These are phyloP conservation scores for Amyloporia xantha DNA, from an alignment of 768 basidiomycete genomes.

Conservation along the genomic window DNA sequence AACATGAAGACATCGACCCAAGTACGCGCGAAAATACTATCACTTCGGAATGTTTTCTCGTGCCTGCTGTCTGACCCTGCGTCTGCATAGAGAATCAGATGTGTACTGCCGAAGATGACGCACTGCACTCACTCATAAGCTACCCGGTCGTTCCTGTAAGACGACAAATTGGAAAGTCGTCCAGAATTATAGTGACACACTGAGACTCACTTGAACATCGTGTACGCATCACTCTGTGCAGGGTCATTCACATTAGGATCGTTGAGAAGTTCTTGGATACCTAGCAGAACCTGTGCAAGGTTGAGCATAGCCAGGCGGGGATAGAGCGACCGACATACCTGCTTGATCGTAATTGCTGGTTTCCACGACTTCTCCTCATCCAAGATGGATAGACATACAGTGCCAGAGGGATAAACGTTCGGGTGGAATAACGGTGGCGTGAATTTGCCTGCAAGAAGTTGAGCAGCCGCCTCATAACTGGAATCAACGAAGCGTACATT, in stretches of 20 bases:
- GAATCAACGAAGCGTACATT: slow-evolving; percentile 50
- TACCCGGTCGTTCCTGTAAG: slow-evolving; percentile 79
- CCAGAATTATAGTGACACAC: not conserved
- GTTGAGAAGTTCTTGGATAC: slow-evolving; percentile 92
- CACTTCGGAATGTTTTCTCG: slow-evolving; percentile 88
- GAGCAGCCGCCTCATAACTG: slow-evolving; percentile 6
- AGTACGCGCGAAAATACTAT: not conserved
- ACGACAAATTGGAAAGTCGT: not conserved
- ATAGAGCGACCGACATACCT: slow-evolving; percentile 41
- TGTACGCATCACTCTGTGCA: slow-evolving; percentile 97
- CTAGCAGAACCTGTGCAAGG: slow-evolving; percentile 71
- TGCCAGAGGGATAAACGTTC: slow-evolving; percentile 98
- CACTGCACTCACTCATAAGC: slow-evolving; percentile 87
- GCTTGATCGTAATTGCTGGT: slow-evolving; percentile 97
- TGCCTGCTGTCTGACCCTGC: slow-evolving; percentile 78
- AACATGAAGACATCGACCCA: slow-evolving; percentile 4
- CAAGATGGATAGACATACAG: slow-evolving; percentile 94
- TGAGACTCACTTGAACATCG: slow-evolving; percentile 89
- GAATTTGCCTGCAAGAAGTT: slow-evolving; percentile 74
- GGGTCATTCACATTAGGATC: slow-evolving; percentile 97
- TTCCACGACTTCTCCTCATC: slow-evolving; percentile 99
- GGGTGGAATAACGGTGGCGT: slow-evolving; percentile 93
- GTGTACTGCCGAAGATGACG: not conserved
- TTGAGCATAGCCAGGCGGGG: not conserved
- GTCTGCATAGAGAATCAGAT: slow-evolving; percentile 34